A percentile compares a stretch with the other conserved stretches of the same genome.
phyloP scores from a whole-genome alignment of 768 basidiomycete species.

The Cubamyces sp. region DNA sequence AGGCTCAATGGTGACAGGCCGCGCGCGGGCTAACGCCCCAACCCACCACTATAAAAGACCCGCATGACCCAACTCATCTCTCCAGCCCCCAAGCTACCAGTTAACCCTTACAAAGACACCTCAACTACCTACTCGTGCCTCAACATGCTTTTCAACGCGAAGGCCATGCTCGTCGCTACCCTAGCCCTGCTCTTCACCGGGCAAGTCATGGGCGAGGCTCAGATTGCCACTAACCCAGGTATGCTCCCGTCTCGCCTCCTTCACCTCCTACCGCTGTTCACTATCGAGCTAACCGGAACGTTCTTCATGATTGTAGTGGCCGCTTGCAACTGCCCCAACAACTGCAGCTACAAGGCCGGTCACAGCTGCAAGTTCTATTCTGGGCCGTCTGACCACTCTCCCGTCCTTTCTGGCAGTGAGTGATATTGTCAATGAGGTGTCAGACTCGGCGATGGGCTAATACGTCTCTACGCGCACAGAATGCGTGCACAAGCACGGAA shows the following conservation, averaged over 20 bases:
- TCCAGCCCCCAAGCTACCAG: neutral
- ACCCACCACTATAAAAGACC: neutral
- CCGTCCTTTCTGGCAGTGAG: neutral
- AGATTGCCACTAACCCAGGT: constrained; percentile 2
- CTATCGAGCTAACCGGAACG: neutral
- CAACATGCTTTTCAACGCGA: constrained; percentile 1
- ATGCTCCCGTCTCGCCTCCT: neutral
- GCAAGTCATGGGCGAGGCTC: neutral
- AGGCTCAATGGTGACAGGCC: no score
- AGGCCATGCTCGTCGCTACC: neutral
- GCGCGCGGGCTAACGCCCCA: no score
- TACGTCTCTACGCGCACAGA: no score
- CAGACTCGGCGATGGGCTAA: no score
- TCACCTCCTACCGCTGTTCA: neutral
- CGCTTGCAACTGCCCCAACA: constrained; percentile 8
- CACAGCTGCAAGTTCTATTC: constrained; percentile 1
- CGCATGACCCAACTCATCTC: neutral
- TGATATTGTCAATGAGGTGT: no score
- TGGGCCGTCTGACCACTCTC: neutral
- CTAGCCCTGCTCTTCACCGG: constrained; percentile 1
- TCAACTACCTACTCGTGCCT: neutral
- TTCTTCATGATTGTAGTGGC: neutral
- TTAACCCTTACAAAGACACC: neutral
- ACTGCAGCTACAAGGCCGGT: constrained; percentile 3
- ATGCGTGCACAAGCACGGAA: no score